These are phyloP conservation scores for Pythium volutum DNA, from an alignment of 352 stramenopile genomes.

Conservation along the genomic window DNA sequence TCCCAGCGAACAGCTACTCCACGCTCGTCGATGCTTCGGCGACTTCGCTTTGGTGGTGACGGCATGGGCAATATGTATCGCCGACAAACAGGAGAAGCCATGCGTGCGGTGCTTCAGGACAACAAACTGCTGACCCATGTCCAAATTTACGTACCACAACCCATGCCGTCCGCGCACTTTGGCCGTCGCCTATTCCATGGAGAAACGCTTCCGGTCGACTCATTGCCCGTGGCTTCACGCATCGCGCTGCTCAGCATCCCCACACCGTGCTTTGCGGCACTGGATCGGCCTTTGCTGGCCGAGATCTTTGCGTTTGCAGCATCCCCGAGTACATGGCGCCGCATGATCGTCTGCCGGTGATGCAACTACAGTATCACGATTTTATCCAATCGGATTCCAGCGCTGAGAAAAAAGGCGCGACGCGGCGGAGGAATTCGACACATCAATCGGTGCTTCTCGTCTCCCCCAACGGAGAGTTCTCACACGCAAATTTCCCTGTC, in stretches of 20 bases:
- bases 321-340: background rate
- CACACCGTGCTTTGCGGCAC: background rate
- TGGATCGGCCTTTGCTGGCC: background rate
- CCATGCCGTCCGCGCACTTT: background rate
- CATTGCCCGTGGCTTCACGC: background rate
- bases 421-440: too few relatives aligned
- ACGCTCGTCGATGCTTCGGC: background rate
- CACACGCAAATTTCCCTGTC: too few relatives aligned
- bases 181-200: background rate
- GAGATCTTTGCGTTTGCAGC: constrained; percentile 1
- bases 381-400: too few relatives aligned
- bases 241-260: background rate
- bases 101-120: background rate
- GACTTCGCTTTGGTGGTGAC: constrained; percentile 3
- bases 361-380: too few relatives aligned
- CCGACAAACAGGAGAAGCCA: background rate
- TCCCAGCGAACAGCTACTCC: background rate
- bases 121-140: constrained; percentile 9
- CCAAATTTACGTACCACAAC: background rate
- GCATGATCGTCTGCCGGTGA: background rate
- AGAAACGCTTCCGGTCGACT: background rate
- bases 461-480: too few relatives aligned
- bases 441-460: too few relatives aligned
- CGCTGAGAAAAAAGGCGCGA: too few relatives aligned
- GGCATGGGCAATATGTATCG: background rate